Evolutionary conservation across 306 rosid species (phyloP), one percentile per base, ranked within the genome.

Genomic region (Cucumis hystrix): DNA sequence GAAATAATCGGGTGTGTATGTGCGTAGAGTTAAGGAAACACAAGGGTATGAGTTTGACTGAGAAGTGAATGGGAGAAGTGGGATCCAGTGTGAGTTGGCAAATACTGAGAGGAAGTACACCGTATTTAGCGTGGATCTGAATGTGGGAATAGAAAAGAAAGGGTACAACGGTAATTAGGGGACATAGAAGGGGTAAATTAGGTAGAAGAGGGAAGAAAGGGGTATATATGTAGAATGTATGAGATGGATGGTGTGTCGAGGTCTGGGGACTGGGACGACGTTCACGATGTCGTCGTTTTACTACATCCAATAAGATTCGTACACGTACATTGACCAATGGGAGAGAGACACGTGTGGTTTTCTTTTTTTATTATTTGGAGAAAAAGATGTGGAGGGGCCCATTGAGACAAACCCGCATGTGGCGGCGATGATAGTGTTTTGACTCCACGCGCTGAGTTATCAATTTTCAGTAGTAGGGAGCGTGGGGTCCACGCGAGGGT

Each of bases 351-450:
- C 80, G 80, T 74, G 39, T 11, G 18, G 21, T 6, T 18, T 76
- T 40, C 17, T 20, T 10, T 20, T 10, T 20, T n/a, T 52, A 71
- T 68, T 58, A 52, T 15, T 52, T 55, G n/a, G 7, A 33, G 5
- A 41, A 47, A 83, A 7, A 28, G 40, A 16, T 52, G 57, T 17
- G 17, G 49, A 18, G 23, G 78, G 65, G 18, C 60, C 45, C 21
- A 1, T 6, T 4, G 60, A 45, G 71, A 81, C 81, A 81, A 11
- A 12, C 54, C 56, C 83, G 83, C 87, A 84, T 84, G 87, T 84
- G 85, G 83, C 85, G 79, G 85, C 85, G 84, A 57, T 43, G 81
- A 81, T 75, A 58, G 58, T 18, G 84, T 72, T 39, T 52, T 10
- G 77, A 69, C 10, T 52, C 17, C 62, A 72, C 77, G 77, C 77